Evolutionary conservation across 2,329 filamentous ascomycete species (phyloP).

Genomic region (Penicillium sp.): DNA sequence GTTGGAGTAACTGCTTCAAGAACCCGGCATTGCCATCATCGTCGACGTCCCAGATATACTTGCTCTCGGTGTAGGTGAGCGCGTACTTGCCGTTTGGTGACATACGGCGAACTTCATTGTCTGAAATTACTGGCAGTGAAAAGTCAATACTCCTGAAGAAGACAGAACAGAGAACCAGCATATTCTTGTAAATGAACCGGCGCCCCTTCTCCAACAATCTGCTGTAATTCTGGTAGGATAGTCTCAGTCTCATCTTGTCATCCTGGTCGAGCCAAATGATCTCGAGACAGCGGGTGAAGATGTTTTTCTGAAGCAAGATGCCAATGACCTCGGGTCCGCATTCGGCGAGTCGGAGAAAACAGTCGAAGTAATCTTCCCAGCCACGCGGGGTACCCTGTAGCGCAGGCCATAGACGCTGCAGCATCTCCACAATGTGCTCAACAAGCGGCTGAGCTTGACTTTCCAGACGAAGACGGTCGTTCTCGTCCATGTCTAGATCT

Average conservation of each 20-base stretch:
- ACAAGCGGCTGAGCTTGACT: conserved; percentile 29
- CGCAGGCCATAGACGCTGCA: conserved; percentile 61
- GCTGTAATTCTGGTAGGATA: conserved; percentile 52
- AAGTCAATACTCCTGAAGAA: conserved; percentile 43
- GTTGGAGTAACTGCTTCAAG: conserved; percentile 64
- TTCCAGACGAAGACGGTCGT: conserved; percentile 26
- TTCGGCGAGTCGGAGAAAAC: conserved; percentile 66
- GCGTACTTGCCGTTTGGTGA: conserved; percentile 31
- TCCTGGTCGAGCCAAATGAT: conserved; percentile 62
- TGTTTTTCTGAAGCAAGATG: conserved; percentile 61
- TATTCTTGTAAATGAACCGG: conserved; percentile 44
- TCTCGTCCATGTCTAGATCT: conserved; percentile 25
- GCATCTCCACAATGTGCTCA: conserved; percentile 43
- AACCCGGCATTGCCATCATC: conserved; percentile 34
- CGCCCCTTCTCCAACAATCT: conserved; percentile 48
- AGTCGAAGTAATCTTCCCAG: conserved; percentile 75
- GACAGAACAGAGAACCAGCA: conserved; percentile 43
- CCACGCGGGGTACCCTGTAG: conserved; percentile 64
- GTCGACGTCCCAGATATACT: conserved; percentile 35
- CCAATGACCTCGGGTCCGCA: conserved; percentile 61
- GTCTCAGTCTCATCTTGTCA: conserved; percentile 50
- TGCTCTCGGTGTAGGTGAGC: conserved; percentile 34
- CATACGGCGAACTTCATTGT: conserved; percentile 24
- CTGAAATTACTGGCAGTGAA: conserved; percentile 25
- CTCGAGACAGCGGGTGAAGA: conserved; percentile 59